Evolutionary conservation across 148 eudicot species (phyloP).

Genomic region (Cornus suecica): DNA sequence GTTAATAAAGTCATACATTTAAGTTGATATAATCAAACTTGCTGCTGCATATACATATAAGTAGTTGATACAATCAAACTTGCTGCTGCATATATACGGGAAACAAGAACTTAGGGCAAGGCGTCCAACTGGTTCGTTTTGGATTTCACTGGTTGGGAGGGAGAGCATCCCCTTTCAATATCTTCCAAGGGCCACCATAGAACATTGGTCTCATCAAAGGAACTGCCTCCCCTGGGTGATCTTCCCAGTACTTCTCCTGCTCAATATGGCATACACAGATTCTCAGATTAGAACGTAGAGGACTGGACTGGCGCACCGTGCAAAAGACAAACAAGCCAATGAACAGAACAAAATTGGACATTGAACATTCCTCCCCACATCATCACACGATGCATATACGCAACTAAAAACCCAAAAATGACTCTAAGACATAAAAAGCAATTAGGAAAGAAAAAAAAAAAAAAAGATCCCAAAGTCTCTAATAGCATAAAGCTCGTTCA

Average conservation of each 20-base stretch:
- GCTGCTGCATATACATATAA: not conserved
- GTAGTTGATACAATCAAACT: not conserved
- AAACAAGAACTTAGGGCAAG: not conserved
- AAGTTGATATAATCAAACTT: not conserved
- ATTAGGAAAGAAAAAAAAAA: too few species aligned
- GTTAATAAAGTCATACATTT: not conserved
- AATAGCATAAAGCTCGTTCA: not conserved
- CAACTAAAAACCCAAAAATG: too few species aligned
- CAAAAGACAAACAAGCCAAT: not conserved
- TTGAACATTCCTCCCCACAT: too few species aligned
- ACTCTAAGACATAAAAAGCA: too few species aligned
- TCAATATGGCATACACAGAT: conserved; percentile 3
- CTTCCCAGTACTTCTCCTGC: conserved; percentile 96
- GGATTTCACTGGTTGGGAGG: too few species aligned
- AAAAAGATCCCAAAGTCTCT: not conserved
- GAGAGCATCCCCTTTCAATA: conserved; percentile 61
- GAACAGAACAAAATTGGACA: not conserved
- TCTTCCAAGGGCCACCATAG: conserved; percentile 89
- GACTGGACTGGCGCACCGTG: not conserved
- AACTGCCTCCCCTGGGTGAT: conserved; percentile 75
- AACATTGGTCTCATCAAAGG: conserved; percentile 85
- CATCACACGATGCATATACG: too few species aligned
- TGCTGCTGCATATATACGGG: not conserved
- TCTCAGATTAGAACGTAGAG: not conserved
- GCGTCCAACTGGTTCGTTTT: too few species aligned